Conservation (phyloP, 257 asterid species). For the Gardenia jasminoides region DNA sequence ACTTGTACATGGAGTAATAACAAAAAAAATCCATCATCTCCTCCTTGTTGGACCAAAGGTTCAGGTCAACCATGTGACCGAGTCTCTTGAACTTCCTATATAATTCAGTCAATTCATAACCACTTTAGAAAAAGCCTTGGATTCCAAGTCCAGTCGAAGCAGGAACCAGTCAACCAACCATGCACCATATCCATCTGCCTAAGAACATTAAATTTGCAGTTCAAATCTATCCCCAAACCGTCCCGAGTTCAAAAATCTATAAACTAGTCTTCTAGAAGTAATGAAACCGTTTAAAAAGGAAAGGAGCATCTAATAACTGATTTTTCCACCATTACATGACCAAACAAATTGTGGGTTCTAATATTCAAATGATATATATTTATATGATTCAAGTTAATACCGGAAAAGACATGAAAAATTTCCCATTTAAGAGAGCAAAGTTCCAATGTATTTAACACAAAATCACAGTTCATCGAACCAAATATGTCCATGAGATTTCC, state of each 20-base stretch:
- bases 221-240: background rate
- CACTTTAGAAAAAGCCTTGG: slow-evolving; percentile 25
- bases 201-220: background rate
- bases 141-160: slow-evolving; percentile 24
- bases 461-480: background rate
- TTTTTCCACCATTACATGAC: background rate
- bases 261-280: background rate
- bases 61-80: slow-evolving; percentile 70
- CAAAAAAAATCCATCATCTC: slow-evolving; percentile 16
- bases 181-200: slow-evolving; percentile 6
- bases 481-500: slow-evolving; percentile 1
- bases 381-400: background rate
- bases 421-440: slow-evolving; percentile 3
- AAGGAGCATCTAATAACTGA: slow-evolving; percentile 3
- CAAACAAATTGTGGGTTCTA: background rate
- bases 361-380: slow-evolving; percentile 4
- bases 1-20: slow-evolving; percentile 27
- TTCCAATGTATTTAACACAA: background rate
- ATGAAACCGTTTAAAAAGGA: background rate
- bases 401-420: background rate
- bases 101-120: slow-evolving; percentile 31
- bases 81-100: slow-evolving; percentile 27
- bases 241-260: background rate
- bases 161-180: slow-evolving; percentile 40
- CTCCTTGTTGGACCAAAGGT: slow-evolving; percentile 27